Base-by-base conservation (phyloP, 176 grass and related monocot species). In the Musa beccarii region DNA sequence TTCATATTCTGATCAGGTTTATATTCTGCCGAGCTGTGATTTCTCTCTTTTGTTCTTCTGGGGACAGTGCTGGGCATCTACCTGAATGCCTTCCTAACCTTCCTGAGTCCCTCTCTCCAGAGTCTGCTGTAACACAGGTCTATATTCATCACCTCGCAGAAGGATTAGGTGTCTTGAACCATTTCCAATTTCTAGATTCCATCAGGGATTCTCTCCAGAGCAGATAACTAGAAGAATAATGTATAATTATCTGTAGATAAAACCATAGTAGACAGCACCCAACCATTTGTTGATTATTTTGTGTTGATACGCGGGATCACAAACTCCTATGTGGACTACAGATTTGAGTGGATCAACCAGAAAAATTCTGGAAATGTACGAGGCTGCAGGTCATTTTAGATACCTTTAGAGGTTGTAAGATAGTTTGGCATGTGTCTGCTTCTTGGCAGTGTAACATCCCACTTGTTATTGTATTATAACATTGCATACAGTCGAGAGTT, bases 21-120 rank as follows among this genome's bases (percentile, higher is more conserved):
- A 95, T 99, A 87, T 99, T 99, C 77, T 99, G 96, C 66, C 89
- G 91, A 79, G 74, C 86, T 69, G 96, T 89, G 28, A 79, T 99
- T 15, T 89, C 67, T 86, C 80, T 85, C 79, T 95, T 92, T 59
- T 79, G 79, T 54, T 75, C 67, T 53, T 65, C 79, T 14, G 77
- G 76, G 71, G 79, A 78, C 52, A 77, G 78, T 69, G 66, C 55
- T 20, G 59, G 79, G 53, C 78, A 86, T 88, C 85, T 92, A 23
- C 96, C 96, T 29, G 88, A 74, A 75, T 99, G 96, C 78, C 64
- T 92, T 71, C 96, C 96, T 22, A 84, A 67, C 71, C 87, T 99
- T 63, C 96, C 96, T 0, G 90, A 94, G 52, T 82, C 84, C 0
- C 82, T 99, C 11, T 95, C 91, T 79, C 91, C 91, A 81, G 81